These are phyloP conservation scores for Pseudoturritis turrita DNA, from an alignment of 345 rosid species.

Conservation along the genomic window DNA sequence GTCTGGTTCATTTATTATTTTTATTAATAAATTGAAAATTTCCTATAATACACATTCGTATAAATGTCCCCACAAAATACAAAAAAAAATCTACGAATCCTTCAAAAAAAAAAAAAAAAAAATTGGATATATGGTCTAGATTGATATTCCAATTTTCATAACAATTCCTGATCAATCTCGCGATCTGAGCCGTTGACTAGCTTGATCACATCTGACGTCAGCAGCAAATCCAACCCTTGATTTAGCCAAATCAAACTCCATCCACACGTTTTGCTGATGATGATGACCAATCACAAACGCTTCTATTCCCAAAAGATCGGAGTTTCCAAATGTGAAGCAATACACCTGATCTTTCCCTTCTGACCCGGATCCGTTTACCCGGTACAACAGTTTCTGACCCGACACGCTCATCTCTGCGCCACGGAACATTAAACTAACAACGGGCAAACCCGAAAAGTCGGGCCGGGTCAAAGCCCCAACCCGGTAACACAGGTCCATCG, in stretches of 20 bases:
- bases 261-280: constrained; percentile 81
- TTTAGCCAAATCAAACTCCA: constrained; percentile 69
- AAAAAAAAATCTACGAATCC: not conserved
- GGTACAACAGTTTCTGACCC: constrained; percentile 49
- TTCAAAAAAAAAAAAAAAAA: not conserved
- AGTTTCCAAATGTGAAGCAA: constrained; percentile 81
- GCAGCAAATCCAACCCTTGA: constrained; percentile 80
- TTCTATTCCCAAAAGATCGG: constrained; percentile 63
- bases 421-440: constrained; percentile 46
- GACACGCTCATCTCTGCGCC: constrained; percentile 73
- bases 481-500: constrained; percentile 65
- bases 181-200: constrained; percentile 47
- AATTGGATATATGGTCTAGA: not conserved
- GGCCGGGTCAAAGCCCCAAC: constrained; percentile 23
- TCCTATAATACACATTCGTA: not conserved
- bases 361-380: constrained; percentile 55
- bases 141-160: not conserved
- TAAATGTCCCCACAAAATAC: not conserved
- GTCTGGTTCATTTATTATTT: too few species aligned
- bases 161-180: not conserved
- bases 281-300: constrained; percentile 77
- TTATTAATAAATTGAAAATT: too few species aligned
- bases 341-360: constrained; percentile 53
- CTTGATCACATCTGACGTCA: constrained; percentile 57
- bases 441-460: constrained; percentile 38